These are phyloP conservation scores for Chaetomium sp. DNA, from an alignment of 2,329 filamentous ascomycete species.

Conservation along the genomic window DNA sequence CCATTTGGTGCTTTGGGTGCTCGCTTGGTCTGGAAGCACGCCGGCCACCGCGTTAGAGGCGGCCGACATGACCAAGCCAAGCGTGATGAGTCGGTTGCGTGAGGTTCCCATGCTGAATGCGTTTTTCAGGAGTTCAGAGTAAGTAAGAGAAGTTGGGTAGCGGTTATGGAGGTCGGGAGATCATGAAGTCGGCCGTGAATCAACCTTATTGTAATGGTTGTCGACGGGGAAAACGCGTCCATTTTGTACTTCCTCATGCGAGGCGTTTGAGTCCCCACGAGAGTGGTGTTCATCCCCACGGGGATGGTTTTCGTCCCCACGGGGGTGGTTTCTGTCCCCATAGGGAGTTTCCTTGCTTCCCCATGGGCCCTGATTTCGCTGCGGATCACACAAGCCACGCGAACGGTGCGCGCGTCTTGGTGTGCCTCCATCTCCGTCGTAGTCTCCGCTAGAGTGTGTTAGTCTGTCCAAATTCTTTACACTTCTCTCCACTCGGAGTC, in stretches of 20 bases:
- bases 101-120: slow-evolving; percentile 3
- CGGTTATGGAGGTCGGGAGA: neutral
- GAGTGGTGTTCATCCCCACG: neutral
- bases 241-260: neutral
- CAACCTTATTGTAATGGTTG: neutral
- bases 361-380: too few species aligned
- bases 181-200: neutral
- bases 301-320: neutral
- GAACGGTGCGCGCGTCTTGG: too few species aligned
- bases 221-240: neutral
- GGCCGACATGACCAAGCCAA: slow-evolving; percentile 1
- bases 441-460: too few species aligned
- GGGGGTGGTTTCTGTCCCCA: too few species aligned
- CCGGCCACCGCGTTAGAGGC: slow-evolving; percentile 1
- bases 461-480: too few species aligned
- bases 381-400: too few species aligned
- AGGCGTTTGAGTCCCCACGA: neutral
- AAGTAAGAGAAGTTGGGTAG: neutral
- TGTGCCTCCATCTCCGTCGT: too few species aligned
- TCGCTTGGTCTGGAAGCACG: neutral
- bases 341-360: too few species aligned
- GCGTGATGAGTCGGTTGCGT: slow-evolving; percentile 1
- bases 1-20: too few species aligned
- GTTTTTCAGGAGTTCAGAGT: neutral
- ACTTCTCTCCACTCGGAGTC: too few species aligned